Evolutionary conservation across 129 eudicot species (phyloP), one percentile per base, ranked within the genome.

Genomic region (Helichrysum umbraculigerum): DNA sequence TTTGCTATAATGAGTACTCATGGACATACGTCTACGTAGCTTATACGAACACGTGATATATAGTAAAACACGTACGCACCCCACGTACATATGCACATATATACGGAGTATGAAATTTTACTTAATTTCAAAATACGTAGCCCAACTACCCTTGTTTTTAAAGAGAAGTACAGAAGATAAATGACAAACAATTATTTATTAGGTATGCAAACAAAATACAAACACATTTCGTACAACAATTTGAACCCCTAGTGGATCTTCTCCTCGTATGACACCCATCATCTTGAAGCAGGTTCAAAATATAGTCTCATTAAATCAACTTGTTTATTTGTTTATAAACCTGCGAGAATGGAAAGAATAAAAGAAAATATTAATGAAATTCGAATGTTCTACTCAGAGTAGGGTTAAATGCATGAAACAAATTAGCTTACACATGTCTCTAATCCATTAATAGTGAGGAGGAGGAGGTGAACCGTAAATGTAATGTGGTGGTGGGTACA

Each of bases 401-500:
- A 35, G 67, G 17, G 39, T 37, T 39, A 19, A 30, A 64, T 30
- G 69, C 69, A 64, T 30, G 22, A 64, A 64, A 30, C 3, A 12
- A 28, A 15, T 64, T 64, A 64, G 20, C 69, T 64, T 64, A 29
- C 41, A 32, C 42, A 4, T 17, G 10, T 4, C 11, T 17, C 1
- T 15, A n/a, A 11, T 29, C 4, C 42, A 14, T 63, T 63, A 30
- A 32, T 64, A 16, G 69, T 64, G 3, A 64, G 69, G 69, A 32
- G 69, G 69, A 15, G 71, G 50, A 33, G 71, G 50, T 20, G 71
- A 66, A 34, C 71, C 19, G 51, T 75, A 75, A 51, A 44, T 28
- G 71, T 75, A 75, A 75, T 47, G 72, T 64, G 76, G 76, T 33
- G 76, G 66, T 72, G 76, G 34, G 35, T 56, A 20, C 25, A 34